Evolutionary conservation across 176 grass and related monocot species (phyloP).

Genomic region (Bromus sterilis): DNA sequence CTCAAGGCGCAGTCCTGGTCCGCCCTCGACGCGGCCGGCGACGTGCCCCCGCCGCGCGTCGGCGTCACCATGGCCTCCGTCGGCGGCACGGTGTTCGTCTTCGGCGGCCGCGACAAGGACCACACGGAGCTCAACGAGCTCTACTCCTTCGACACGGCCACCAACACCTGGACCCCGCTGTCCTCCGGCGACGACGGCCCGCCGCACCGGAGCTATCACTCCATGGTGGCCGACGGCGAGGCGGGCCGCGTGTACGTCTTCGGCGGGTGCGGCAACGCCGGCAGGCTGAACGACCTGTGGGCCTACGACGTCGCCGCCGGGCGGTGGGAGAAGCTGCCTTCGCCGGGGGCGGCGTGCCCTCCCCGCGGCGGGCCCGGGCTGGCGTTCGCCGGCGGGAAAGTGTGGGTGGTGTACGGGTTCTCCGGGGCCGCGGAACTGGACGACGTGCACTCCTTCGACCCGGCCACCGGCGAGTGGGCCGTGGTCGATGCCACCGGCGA

Average conservation of each 20-base stretch:
- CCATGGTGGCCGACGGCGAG: slow-evolving; percentile 47
- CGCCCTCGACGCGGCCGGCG: slow-evolving; percentile 33
- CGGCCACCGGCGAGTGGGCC: slow-evolving; percentile 35
- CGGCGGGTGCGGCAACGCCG: slow-evolving; percentile 63
- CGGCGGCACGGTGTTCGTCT: slow-evolving; percentile 50
- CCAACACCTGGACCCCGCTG: slow-evolving; percentile 44
- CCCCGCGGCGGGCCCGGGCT: slow-evolving; percentile 61
- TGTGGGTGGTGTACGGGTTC: slow-evolving; percentile 85
- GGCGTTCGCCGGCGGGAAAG: slow-evolving; percentile 38
- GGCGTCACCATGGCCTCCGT: slow-evolving; percentile 67
- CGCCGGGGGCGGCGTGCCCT: slow-evolving; percentile 36
- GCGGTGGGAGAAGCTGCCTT: slow-evolving; percentile 42
- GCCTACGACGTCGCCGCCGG: slow-evolving; percentile 27
- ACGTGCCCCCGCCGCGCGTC: slow-evolving; percentile 70
- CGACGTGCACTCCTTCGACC: slow-evolving; percentile 73
- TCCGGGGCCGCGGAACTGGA: slow-evolving; percentile 55
- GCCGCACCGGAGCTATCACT: slow-evolving; percentile 83
- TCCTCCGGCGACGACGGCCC: slow-evolving; percentile 46
- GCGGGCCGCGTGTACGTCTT: slow-evolving; percentile 50
- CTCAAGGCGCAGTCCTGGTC: slow-evolving; percentile 57
- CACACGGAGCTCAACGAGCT: slow-evolving; percentile 88
- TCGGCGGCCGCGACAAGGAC: slow-evolving; percentile 64
- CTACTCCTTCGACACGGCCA: slow-evolving; percentile 58
- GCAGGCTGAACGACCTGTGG: slow-evolving; percentile 83
- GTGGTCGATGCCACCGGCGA: slow-evolving; percentile 46